These are phyloP conservation scores for Peronospora belbahrii DNA, from an alignment of 352 stramenopile species.

Conservation along the genomic window DNA sequence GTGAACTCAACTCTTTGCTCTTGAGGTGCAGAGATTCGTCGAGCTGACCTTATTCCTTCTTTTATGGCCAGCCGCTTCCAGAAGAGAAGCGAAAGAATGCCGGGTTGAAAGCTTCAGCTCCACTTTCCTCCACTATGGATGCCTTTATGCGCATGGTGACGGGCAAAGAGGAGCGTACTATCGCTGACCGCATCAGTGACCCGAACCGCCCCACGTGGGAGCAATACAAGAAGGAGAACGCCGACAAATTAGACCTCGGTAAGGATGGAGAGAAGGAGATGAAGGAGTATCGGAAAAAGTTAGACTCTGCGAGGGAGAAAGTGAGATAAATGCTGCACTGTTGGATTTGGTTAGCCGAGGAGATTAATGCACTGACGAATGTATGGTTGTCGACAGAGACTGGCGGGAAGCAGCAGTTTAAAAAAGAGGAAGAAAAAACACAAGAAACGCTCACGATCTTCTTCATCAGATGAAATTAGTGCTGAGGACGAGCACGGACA, in stretches of 20 bases:
- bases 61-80: constrained; percentile 10
- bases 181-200: constrained; percentile 90
- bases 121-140: constrained; percentile 85
- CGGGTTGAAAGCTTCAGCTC: background rate
- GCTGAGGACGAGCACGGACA: constrained; percentile 42
- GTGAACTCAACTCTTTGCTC: constrained; percentile 12
- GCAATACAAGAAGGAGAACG: constrained; percentile 94
- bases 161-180: constrained; percentile 89
- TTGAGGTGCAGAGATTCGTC: background rate
- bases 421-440: constrained; percentile 86
- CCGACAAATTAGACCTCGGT: constrained; percentile 88
- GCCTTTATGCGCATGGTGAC: constrained; percentile 91
- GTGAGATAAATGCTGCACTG: constrained; percentile 13
- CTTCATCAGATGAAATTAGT: constrained; percentile 39
- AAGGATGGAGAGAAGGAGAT: constrained; percentile 89
- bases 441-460: constrained; percentile 49
- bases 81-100: constrained; percentile 18
- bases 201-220: constrained; percentile 93
- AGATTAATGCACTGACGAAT: background rate
- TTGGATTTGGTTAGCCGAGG: background rate
- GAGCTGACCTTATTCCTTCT: background rate
- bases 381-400: constrained; percentile 28
- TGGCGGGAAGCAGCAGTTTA: constrained; percentile 52
- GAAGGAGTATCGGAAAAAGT: constrained; percentile 88
- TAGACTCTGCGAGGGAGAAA: constrained; percentile 88